phyloP scores from a whole-genome alignment of 495 filamentous ascomycete genomes.

The Viridothelium virens region DNA sequence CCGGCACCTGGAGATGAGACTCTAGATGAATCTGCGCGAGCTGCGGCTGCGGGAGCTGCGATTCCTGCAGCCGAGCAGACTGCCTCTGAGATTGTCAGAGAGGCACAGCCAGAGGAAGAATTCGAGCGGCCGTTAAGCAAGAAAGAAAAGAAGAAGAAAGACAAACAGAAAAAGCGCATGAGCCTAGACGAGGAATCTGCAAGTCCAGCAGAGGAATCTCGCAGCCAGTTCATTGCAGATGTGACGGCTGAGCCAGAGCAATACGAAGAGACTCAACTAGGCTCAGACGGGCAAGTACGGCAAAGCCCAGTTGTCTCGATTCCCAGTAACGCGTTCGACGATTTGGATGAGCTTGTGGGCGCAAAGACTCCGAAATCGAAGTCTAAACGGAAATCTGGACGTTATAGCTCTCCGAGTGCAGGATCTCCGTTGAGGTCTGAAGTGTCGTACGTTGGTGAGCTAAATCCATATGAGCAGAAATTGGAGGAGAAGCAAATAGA shows the following conservation, averaged over 20 bases:
- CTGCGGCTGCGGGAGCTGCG: not conserved
- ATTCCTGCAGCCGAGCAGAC: not conserved
- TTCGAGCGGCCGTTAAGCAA: slow-evolving; percentile 18
- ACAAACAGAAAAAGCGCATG: not conserved
- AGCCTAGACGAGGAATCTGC: not conserved
- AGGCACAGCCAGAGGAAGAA: slow-evolving; percentile 5
- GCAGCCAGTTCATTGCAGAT: not conserved
- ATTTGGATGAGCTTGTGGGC: slow-evolving; percentile 13
- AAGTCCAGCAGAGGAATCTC: not conserved
- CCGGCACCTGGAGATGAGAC: not conserved
- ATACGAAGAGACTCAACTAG: not conserved
- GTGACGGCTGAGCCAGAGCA: not conserved
- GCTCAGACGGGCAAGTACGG: not conserved
- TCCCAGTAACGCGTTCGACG: slow-evolving; percentile 22
- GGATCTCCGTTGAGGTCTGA: slow-evolving; percentile 32
- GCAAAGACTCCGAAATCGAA: slow-evolving; percentile 29
- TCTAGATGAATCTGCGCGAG: not conserved
- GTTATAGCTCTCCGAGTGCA: slow-evolving; percentile 28
- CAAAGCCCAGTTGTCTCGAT: slow-evolving; percentile 16
- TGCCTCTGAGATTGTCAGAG: slow-evolving; percentile 1
- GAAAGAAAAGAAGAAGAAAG: slow-evolving; percentile 23
- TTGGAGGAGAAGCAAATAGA: not conserved
- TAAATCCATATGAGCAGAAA: slow-evolving; percentile 11
- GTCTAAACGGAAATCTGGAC: slow-evolving; percentile 28
- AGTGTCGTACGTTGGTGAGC: slow-evolving; percentile 30